Evolutionary conservation across 805 yeast species (phyloP), one percentile per base, ranked within the genome.

Genomic region (Saccharomycopsis vini): DNA sequence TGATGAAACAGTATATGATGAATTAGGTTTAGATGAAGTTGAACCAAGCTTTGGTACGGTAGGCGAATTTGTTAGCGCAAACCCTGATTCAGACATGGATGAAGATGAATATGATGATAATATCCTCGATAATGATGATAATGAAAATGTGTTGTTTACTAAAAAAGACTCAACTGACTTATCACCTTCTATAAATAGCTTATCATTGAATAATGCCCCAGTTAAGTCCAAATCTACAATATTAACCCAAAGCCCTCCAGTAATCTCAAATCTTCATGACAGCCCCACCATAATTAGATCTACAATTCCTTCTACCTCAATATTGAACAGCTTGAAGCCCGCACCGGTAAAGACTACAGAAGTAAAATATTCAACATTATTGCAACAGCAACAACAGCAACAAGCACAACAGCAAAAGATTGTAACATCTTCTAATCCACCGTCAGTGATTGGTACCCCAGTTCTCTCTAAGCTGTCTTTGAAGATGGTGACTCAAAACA

Each of bases 1-100:
- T 57, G 97, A 90, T 57, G 96, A 89, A 54, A 88, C 86, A 7
- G 75, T 90, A 48, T 92, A 90, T 62, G 97, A 92, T 54, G 88
- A 81, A 47, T 71, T 92, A 52, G 89, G 82, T 35, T 34, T 88
- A 36, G 80, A 71, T 49, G 81, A 77, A 21, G 46, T 49, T 10
- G 50, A 49, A 21, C 45, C 46, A 22, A 35, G 42, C 10, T 49
- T 45, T 43, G 52, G 52, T 5, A 22, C 42, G 6, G 50, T 49
- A 4, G 52, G 52, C 10, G 52, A 49, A 32, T 49, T 49, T 30
- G 39, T 40, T n/a, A 39, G 40, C 26, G 47, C 36, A 20, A 41
- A 44, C 15, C 21, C 28, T n/a, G 39, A 41, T 33, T 24, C 16
- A 3, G 48, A 44, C 9, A n/a, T n/a, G n/a, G 20, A 21, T 15